Evolutionary conservation across 2,329 filamentous ascomycete species (phyloP).

Genomic region (Fusarium armeniacum): DNA sequence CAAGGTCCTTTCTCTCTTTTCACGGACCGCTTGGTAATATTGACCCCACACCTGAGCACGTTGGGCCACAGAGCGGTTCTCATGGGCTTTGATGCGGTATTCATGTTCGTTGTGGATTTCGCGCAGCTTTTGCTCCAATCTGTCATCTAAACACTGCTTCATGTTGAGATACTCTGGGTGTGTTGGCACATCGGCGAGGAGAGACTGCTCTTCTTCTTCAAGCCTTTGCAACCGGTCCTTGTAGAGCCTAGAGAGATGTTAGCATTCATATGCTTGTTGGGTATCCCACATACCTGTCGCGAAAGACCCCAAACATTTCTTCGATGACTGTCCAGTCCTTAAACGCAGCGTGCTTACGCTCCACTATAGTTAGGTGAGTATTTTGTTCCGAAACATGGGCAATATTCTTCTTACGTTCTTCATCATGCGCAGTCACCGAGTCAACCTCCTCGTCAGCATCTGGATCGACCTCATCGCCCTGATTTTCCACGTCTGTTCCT

Average conservation of each 20-base stretch:
- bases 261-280: conserved; percentile 30
- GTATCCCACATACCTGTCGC: conserved; percentile 73
- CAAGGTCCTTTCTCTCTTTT: conserved; percentile 83
- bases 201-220: conserved; percentile 76
- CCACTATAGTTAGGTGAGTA: conserved; percentile 65
- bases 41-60: conserved; percentile 90
- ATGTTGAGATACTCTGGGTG: conserved; percentile 94
- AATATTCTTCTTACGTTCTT: conserved; percentile 67
- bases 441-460: conserved; percentile 73
- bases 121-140: conserved; percentile 83
- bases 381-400: conserved; percentile 13
- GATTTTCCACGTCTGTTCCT: conserved; percentile 60
- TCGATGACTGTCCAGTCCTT: conserved; percentile 86
- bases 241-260: conserved; percentile 70
- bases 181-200: conserved; percentile 72
- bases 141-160: conserved; percentile 86
- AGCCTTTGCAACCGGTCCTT: conserved; percentile 88
- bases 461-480: conserved; percentile 68
- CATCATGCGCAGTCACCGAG: conserved; percentile 70
- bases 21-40: conserved; percentile 88
- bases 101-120: conserved; percentile 80
- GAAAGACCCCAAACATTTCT: conserved; percentile 87
- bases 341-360: conserved; percentile 83
- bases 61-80: conserved; percentile 82
- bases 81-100: conserved; percentile 79